These are phyloP conservation scores for Blastomyces silverae DNA, from an alignment of 2,329 filamentous ascomycete species.

Conservation along the genomic window DNA sequence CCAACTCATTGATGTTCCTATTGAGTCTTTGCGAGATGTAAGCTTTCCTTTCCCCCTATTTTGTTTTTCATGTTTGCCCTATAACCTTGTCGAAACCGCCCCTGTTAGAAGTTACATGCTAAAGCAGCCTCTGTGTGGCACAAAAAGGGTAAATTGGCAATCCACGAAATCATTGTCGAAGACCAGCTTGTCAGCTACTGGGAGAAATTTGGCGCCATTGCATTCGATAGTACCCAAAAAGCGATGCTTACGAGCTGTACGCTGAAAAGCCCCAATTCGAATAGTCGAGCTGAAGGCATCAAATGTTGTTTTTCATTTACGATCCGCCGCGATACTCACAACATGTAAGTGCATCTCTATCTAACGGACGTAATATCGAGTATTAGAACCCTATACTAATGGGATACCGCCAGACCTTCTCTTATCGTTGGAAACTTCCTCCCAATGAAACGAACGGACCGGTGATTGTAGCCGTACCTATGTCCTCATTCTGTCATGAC, in stretches of 20 bases:
- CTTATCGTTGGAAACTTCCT: slow-evolving; percentile 96
- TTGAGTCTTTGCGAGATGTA: slow-evolving; percentile 85
- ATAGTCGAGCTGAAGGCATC: slow-evolving; percentile 64
- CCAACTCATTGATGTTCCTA: slow-evolving; percentile 85
- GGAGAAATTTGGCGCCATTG: slow-evolving; percentile 98
- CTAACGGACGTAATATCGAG: background rate
- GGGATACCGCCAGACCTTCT: slow-evolving; percentile 58
- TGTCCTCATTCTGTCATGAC: slow-evolving; percentile 6
- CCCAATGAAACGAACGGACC: slow-evolving; percentile 63
- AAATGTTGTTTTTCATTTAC: slow-evolving; percentile 98
- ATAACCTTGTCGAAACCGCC: slow-evolving; percentile 6
- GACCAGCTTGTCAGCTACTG: slow-evolving; percentile 94
- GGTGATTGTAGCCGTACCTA: slow-evolving; percentile 24
- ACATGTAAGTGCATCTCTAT: slow-evolving; percentile 63
- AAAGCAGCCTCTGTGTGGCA: background rate
- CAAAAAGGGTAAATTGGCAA: slow-evolving; percentile 75
- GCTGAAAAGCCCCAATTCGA: slow-evolving; percentile 70
- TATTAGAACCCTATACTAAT: slow-evolving; percentile 30
- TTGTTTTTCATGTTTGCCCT: slow-evolving; percentile 13
- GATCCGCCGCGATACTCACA: slow-evolving; percentile 87
- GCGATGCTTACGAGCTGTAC: slow-evolving; percentile 91
- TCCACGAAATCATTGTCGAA: slow-evolving; percentile 94
- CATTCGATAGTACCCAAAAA: slow-evolving; percentile 89
- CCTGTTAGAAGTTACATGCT: slow-evolving; percentile 12
- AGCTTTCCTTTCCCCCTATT: slow-evolving; percentile 35